Percentiles rank a stretch among this genome's conserved stretches.
Conservation (phyloP, 139 green algal species). For the Chlamydomonas incerta region DNA sequence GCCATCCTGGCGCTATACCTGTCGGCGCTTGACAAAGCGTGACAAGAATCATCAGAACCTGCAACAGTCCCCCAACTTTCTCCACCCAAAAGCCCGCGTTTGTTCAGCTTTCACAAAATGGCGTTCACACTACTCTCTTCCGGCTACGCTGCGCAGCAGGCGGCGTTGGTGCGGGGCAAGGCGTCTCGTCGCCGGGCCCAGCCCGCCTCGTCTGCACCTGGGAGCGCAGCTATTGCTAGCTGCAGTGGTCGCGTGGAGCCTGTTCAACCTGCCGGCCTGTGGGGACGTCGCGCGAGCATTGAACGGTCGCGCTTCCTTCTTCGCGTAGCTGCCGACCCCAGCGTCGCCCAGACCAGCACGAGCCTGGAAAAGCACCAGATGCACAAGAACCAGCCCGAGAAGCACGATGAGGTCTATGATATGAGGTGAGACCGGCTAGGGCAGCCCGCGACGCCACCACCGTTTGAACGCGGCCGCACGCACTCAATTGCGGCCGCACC, state of each 20-base stretch:
- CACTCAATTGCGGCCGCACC: not conserved
- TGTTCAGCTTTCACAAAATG: not conserved
- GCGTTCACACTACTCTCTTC: not conserved
- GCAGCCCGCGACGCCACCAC: not conserved
- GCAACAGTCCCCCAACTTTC: too few species aligned
- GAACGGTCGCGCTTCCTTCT: not conserved
- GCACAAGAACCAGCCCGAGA: slow-evolving; percentile 11
- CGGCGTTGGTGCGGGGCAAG: not conserved
- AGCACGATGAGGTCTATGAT: slow-evolving; percentile 30
- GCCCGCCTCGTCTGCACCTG: too few species aligned
- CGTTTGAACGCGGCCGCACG: not conserved
- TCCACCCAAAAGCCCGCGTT: not conserved
- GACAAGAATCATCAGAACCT: too few species aligned
- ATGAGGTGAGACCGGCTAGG: not conserved
- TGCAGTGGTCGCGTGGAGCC: slow-evolving; percentile 14
- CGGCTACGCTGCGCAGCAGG: not conserved
- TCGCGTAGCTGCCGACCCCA: not conserved
- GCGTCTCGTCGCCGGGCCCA: not conserved
- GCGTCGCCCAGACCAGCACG: not conserved
- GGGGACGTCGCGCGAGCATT: not conserved
- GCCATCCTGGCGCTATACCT: too few species aligned
- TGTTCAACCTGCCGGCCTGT: not conserved
- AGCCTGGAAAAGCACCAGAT: slow-evolving; percentile 26
- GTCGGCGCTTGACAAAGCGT: too few species aligned
- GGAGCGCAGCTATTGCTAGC: not conserved